Evolutionary conservation across 495 filamentous ascomycete species (phyloP), one percentile per base, ranked within the genome.

Genomic region (Xylaria palmicola): DNA sequence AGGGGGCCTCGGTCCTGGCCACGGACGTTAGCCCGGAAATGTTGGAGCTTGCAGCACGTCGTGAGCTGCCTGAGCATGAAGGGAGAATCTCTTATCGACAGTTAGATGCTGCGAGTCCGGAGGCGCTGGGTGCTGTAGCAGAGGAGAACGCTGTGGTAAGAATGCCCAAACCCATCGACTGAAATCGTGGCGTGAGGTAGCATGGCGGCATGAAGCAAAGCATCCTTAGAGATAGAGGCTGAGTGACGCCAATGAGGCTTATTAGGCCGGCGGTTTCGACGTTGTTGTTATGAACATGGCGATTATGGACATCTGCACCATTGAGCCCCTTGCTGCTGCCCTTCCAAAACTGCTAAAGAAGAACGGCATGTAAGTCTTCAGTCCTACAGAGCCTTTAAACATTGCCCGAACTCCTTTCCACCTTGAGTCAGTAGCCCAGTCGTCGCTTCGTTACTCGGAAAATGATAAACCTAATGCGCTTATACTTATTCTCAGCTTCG

Each of bases 271-370:
- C 50, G 65, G 64, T 2, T 77, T 76, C 55, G 72, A 71, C 17
- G 54, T 75, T 7, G 45, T 77, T 8, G 40, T 72, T 52, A 70
- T 75, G 50, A 80, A 78, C 61, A 79, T 79, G 75, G 77, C 77
- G 15, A 61, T 78, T 17, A 80, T 79, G 77, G 77, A 80, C 49
- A 52, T 80, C 10, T 59, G 71, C n/a, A 67, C 62, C 0, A 59
- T 79, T 13, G 68, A 69, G 10, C 66, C 70, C 20, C 63, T 79
- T 2, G 77, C 65, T n/a, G 34, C 57, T 27, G 67, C 70, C 2
- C 63, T 80, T 17, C 64, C 71, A 0, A 62, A 60, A 20, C 61
- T 80, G 8, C 60, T 80, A 41, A 69, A 64, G 22, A 66, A 66
- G 27, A 64, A 64, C n/a, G 77, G 75, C 29, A 66, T 75, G 74